These are phyloP conservation scores for Withania somnifera DNA, from an alignment of 305 asterid species.

Conservation along the genomic window DNA sequence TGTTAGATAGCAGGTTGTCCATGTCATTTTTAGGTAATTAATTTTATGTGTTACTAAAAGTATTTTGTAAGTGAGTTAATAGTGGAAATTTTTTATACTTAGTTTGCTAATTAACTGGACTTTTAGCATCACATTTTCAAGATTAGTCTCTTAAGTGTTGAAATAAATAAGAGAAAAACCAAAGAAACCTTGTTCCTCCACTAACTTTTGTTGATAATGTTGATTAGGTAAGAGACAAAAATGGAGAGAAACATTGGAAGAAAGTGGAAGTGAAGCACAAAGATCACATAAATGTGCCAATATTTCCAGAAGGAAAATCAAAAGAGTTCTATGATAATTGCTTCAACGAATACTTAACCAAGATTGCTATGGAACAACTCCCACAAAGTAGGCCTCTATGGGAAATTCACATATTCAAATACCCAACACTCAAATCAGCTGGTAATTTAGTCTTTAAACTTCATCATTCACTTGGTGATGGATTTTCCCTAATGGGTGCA, in stretches of 20 bases:
- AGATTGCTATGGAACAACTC: constrained; percentile 29
- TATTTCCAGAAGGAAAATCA: constrained; percentile 28
- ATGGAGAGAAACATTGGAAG: constrained; percentile 49
- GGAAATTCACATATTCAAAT: constrained; percentile 60
- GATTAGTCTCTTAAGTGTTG: too few species aligned
- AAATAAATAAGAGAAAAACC: too few species aligned
- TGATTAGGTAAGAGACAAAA: constrained; percentile 25
- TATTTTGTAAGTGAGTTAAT: too few species aligned
- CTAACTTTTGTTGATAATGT: not conserved
- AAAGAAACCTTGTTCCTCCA: too few species aligned
- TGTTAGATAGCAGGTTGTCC: too few species aligned
- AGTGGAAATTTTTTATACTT: too few species aligned
- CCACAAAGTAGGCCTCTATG: constrained; percentile 39
- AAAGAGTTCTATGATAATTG: constrained; percentile 40
- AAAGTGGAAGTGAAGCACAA: constrained; percentile 37
- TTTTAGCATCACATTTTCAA: too few species aligned
- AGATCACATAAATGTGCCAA: constrained; percentile 37
- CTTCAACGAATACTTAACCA: constrained; percentile 38
- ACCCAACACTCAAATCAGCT: constrained; percentile 47
- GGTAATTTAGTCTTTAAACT: constrained; percentile 44
- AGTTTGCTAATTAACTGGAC: too few species aligned
- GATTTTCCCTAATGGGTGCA: constrained; percentile 76
- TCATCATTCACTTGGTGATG: constrained; percentile 68
- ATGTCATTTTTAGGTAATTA: too few species aligned
- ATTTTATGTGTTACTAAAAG: too few species aligned